Evolutionary conservation across 176 grass and related monocot genomes (phyloP), one percentile per base, ranked within the genome.

Genomic region (Dendrocalamus sinicus): DNA sequence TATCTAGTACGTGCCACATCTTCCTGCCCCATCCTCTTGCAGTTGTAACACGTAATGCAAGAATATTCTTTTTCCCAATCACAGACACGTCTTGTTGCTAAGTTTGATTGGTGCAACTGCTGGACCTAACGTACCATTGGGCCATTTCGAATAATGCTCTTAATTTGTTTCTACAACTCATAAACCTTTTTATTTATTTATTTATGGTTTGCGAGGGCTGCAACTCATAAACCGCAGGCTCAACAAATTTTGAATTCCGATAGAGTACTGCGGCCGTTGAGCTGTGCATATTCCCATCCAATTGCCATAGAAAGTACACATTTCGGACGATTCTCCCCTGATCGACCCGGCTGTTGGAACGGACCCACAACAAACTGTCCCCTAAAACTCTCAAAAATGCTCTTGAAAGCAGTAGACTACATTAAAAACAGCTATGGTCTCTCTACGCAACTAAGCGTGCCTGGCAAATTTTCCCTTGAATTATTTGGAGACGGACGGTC

Each of bases 401-500:
- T 51, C 1, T 14, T 30, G 11, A 41, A 76, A 54, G 37, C 37
- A 39, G 37, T 39, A 39, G 37, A 57, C 46, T 5, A 24, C 14
- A 37, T 51, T 40, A 10, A 14, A 50, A 14, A 61, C 2, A 20
- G 8, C 3, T 41, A 12, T 24, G 0, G 23, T 28, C 5, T 46
- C 23, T 35, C n/a, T 15, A 41, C 12, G n/a, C 62, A 39, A 1
- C 69, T 59, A 72, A 59, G 16, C n/a, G 24, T 23, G 0, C 23
- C 37, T 37, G 48, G 3, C 9, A 23, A 76, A 39, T 47, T 17
- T 6, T 3, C 4, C 53, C 7, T 30, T 32, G 41, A 51, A 88
- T 45, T 2, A 17, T 48, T 68, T 20, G 22, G 62, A 60, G 88
- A 69, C 7, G 80, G 63, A 17, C 0, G 28, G 54, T 85, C 88